Conservation (phyloP, 176 grass and related monocot species). For the Eleusine coracana region DNA sequence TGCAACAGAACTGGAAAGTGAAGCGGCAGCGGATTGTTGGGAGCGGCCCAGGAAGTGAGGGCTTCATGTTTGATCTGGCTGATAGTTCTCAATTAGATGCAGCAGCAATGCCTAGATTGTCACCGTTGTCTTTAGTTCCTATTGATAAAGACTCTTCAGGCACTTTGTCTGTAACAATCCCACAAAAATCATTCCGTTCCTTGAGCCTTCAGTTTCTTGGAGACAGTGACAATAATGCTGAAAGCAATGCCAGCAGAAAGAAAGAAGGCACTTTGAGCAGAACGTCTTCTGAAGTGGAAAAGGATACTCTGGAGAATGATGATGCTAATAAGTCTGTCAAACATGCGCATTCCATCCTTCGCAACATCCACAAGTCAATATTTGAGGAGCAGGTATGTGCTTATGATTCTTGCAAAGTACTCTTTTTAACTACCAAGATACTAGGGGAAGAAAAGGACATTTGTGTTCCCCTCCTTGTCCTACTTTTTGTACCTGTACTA, state of each 20-base stretch:
- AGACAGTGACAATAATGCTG: slow-evolving; percentile 35
- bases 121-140: slow-evolving; percentile 54
- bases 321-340: slow-evolving; percentile 63
- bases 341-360: slow-evolving; percentile 73
- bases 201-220: slow-evolving; percentile 75
- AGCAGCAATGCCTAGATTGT: slow-evolving; percentile 43
- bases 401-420: slow-evolving; percentile 5
- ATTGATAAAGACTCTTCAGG: slow-evolving; percentile 70
- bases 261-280: slow-evolving; percentile 49
- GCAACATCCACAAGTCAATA: slow-evolving; percentile 71
- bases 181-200: slow-evolving; percentile 59
- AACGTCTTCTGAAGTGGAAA: slow-evolving; percentile 36
- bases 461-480: neutral
- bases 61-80: slow-evolving; percentile 79
- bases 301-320: slow-evolving; percentile 49
- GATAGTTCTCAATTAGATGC: slow-evolving; percentile 63
- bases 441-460: slow-evolving; percentile 26
- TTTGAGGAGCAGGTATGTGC: slow-evolving; percentile 81
- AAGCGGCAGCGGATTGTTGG: slow-evolving; percentile 69
- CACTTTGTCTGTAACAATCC: slow-evolving; percentile 73
- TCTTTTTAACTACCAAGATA: slow-evolving; percentile 13
- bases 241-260: slow-evolving; percentile 37
- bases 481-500: slow-evolving; percentile 18
- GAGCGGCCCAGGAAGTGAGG: slow-evolving; percentile 52
- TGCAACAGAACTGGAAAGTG: slow-evolving; percentile 99